Evolutionary conservation across 148 eudicot genomes (phyloP).

Genomic region (Mesembryanthemum crystallinum): DNA sequence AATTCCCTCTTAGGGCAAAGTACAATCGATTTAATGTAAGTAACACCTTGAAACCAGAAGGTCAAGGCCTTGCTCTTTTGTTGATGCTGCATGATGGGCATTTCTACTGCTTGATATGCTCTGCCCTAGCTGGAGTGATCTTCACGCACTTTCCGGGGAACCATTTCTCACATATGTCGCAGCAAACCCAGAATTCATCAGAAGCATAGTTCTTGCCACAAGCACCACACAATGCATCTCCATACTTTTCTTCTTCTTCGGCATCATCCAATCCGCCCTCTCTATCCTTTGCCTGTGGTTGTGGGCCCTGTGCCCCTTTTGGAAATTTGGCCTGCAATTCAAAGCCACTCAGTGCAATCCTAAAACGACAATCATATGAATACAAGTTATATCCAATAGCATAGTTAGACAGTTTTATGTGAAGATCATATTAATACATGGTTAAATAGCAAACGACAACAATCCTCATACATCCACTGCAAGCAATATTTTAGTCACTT

Average conservation of each 20-base stretch:
- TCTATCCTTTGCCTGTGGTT: slow-evolving; percentile 17
- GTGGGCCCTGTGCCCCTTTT: slow-evolving; percentile 1
- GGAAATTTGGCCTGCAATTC: slow-evolving; percentile 24
- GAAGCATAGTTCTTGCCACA: slow-evolving; percentile 56
- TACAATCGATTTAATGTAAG: neutral
- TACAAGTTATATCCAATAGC: no score
- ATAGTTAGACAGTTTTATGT: no score
- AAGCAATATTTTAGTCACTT: no score
- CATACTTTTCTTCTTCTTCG: slow-evolving; percentile 55
- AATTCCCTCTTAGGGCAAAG: neutral
- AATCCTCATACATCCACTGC: neutral
- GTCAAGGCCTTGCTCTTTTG: slow-evolving; percentile 46
- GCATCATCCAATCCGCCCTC: slow-evolving; percentile 43
- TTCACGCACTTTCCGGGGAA: slow-evolving; percentile 68
- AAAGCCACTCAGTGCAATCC: neutral
- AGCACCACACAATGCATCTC: slow-evolving; percentile 57
- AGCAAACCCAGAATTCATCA: slow-evolving; percentile 66
- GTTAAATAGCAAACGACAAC: neutral
- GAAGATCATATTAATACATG: no score
- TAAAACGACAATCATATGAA: no score
- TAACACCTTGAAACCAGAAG: neutral
- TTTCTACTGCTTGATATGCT: slow-evolving; percentile 67
- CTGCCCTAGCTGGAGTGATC: slow-evolving; percentile 64
- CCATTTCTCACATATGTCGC: slow-evolving; percentile 66
- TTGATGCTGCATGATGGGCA: slow-evolving; percentile 57